Base-by-base conservation (phyloP, 257 asterid genomes). In the Lantana camara region DNA sequence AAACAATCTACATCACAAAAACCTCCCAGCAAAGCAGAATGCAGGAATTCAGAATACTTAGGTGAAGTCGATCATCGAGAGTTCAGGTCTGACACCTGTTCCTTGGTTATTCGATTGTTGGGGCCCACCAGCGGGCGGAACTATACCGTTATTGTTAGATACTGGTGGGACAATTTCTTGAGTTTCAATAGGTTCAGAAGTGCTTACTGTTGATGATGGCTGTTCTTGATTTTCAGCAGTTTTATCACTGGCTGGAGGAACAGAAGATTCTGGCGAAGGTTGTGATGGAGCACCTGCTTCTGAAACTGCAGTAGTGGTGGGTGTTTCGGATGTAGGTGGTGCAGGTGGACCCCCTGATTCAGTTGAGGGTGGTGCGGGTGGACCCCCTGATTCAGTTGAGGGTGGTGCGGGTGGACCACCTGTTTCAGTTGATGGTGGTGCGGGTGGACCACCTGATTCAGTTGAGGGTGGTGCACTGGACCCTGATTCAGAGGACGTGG, bases 21-120 rank as follows among this genome's bases (percentile, higher is more conserved):
- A 57, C 50, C 16, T 34, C 75, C 54, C 69, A 63, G 21, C 24
- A 55, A 45, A 34, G 23, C 29, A 13, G 5, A 49, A 13, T 7
- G 57, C 17, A 38, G 46, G n/a, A 38, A 14, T 44, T 35, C 11
- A 4, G 41, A 16, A 7, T 15, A 48, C 71, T 85, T 68, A 91
- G 51, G 94, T 77, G 75, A 88, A 91, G 74, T 84, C 91, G 6
- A 85, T 82, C 96, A 92, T 89, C 7, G 77, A 63, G 57, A 73
- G 86, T 44, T 84, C 97, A 23, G 74, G 64, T 27, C 85, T 78
- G 23, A 63, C 83, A 41, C 55, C 77, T 6, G 81, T 42, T 40
- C 51, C 78, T 76, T 80, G 79, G 56, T 68, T 75, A 60, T 48
- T 80, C 42, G 82, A 46, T 53, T 63, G 82, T 54, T 72, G 80